These are phyloP conservation scores for Oidiodendron maius DNA, from an alignment of 495 filamentous ascomycete genomes.

Conservation along the genomic window DNA sequence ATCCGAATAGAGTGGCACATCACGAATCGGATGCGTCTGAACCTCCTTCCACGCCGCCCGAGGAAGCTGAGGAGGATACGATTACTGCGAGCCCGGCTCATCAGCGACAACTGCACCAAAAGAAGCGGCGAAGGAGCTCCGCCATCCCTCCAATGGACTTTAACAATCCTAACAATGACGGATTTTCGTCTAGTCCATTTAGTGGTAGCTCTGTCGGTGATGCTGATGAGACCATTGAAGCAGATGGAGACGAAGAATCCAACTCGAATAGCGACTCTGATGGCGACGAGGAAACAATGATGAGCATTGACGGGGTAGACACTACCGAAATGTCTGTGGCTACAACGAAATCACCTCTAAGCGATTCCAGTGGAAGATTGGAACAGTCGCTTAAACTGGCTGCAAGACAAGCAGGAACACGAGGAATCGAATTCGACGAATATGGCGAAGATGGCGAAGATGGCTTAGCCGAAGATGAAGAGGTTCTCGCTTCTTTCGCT, in stretches of 20 bases:
- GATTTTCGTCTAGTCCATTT: constrained; percentile 71
- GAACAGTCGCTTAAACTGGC: constrained; percentile 76
- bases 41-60: constrained; percentile 59
- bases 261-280: constrained; percentile 50
- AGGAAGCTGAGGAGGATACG: constrained; percentile 54
- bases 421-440: constrained; percentile 53
- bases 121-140: constrained; percentile 59
- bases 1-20: constrained; percentile 28
- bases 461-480: constrained; percentile 66
- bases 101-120: constrained; percentile 62
- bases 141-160: constrained; percentile 54
- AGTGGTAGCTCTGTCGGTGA: constrained; percentile 61
- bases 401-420: constrained; percentile 63
- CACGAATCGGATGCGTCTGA: constrained; percentile 47
- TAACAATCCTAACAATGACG: constrained; percentile 57
- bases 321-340: constrained; percentile 59
- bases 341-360: constrained; percentile 53
- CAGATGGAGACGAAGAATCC: constrained; percentile 40
- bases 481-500: constrained; percentile 70
- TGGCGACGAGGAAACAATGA: constrained; percentile 65
- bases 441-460: constrained; percentile 38
- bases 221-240: constrained; percentile 47
- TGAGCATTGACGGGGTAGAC: constrained; percentile 65
- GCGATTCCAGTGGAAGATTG: constrained; percentile 59
- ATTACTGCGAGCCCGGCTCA: constrained; percentile 57